phyloP scores from a whole-genome alignment of 2,329 filamentous ascomycete species.

The Chaetomiaceae sp. region DNA sequence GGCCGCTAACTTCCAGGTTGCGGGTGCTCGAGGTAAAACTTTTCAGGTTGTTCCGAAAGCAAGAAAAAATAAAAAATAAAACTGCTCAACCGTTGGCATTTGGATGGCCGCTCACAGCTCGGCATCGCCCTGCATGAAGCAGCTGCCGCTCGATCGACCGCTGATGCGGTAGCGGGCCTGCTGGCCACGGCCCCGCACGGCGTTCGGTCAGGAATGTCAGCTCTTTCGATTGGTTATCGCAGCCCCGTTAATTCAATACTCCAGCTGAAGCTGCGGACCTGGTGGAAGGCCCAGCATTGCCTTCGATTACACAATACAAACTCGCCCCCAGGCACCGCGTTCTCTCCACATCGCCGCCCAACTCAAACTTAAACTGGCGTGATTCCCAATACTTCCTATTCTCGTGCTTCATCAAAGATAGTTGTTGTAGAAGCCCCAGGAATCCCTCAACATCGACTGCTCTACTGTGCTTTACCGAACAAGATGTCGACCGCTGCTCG shows the following conservation, averaged over 20 bases:
- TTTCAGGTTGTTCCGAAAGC: too few relatives aligned
- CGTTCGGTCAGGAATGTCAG: not conserved
- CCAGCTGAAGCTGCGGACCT: not conserved
- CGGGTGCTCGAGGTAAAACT: not conserved
- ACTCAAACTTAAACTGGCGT: not conserved
- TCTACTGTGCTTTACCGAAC: not conserved
- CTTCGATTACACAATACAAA: not conserved
- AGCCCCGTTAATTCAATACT: constrained; percentile 1
- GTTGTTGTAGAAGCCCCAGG: not conserved
- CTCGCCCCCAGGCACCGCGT: not conserved
- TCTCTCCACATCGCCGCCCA: not conserved
- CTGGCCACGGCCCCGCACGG: not conserved
- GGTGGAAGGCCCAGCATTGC: not conserved
- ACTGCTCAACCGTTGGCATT: too few relatives aligned
- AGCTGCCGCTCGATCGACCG: not conserved
- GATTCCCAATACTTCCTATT: not conserved
- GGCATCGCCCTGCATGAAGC: too few relatives aligned
- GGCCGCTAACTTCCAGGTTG: not conserved
- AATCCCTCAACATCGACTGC: not conserved
- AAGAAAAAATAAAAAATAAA: not conserved
- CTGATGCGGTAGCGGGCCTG: not conserved
- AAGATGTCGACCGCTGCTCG: constrained; percentile 81
- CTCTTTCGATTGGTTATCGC: not conserved
- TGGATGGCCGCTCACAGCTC: too few relatives aligned
- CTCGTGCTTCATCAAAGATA: not conserved